phyloP scores from a whole-genome alignment of 2,329 filamentous ascomycete genomes.

The Ceratocystis destructans region DNA sequence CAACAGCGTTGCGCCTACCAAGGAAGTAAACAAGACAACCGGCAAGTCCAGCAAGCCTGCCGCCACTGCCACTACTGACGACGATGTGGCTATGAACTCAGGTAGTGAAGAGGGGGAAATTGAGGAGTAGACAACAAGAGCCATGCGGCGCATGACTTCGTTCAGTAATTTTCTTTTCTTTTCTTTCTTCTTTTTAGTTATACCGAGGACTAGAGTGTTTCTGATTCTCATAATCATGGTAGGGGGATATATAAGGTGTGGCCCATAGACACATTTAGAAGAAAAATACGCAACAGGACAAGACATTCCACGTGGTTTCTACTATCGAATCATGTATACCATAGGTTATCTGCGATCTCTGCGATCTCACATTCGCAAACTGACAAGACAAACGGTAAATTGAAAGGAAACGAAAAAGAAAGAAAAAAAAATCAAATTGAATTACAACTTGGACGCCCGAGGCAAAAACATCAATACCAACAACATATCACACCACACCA shows the following conservation, averaged over 20 bases:
- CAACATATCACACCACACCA: neutral
- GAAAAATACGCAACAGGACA: neutral
- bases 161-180: neutral
- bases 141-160: neutral
- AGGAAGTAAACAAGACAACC: neutral
- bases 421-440: neutral
- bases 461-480: neutral
- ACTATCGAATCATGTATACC: too few species aligned
- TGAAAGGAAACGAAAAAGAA: neutral
- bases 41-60: neutral
- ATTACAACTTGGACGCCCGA: neutral
- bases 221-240: neutral
- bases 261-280: neutral
- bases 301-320: neutral
- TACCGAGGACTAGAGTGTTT: neutral
- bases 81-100: slow-evolving; percentile 41
- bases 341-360: too few species aligned
- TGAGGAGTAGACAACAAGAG: slow-evolving; percentile 43
- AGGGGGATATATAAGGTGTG: neutral
- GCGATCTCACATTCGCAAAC: too few species aligned
- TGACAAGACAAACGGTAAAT: too few species aligned
- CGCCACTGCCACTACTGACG: neutral
- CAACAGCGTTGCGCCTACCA: neutral
- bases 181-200: neutral
- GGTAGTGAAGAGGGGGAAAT: slow-evolving; percentile 98